Percentiles rank a stretch among this genome's conserved stretches.
phyloP scores from a whole-genome alignment of 768 basidiomycete species.

The Sistotremastrum suecicum region DNA sequence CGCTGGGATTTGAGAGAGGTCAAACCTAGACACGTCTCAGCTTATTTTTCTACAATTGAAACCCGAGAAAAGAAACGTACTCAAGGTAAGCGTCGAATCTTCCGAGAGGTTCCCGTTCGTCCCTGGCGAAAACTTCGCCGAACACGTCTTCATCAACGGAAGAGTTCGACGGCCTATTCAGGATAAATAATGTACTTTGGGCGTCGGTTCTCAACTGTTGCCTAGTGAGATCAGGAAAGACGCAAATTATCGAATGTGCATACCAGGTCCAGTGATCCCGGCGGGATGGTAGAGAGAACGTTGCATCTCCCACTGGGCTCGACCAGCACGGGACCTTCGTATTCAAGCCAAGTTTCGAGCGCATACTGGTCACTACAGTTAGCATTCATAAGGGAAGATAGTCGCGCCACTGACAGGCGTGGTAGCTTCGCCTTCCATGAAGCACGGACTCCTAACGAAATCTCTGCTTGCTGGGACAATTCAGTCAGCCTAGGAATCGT shows the following conservation, averaged over 20 bases:
- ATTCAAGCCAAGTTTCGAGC: conserved; percentile 38
- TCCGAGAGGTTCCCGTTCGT: conserved; percentile 45
- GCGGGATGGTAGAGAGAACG: conserved; percentile 58
- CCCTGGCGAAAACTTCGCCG: conserved; percentile 54
- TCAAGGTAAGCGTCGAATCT: conserved; percentile 64
- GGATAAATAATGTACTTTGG: conserved; percentile 45
- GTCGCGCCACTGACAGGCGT: background rate
- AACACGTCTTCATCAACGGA: conserved; percentile 46
- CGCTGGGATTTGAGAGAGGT: conserved; percentile 22
- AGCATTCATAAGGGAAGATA: conserved; percentile 1
- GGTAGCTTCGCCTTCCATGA: conserved; percentile 32
- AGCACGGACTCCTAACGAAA: conserved; percentile 39
- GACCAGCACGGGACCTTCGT: conserved; percentile 50
- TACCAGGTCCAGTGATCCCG: conserved; percentile 69
- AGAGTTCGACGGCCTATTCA: conserved; percentile 29
- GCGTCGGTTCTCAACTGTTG: conserved; percentile 69
- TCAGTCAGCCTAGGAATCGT: conserved; percentile 2
- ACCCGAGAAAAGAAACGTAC: conserved; percentile 21
- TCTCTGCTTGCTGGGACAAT: conserved; percentile 49
- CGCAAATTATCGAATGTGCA: conserved; percentile 7
- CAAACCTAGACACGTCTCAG: conserved; percentile 27
- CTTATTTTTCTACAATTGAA: too few relatives aligned
- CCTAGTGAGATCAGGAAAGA: background rate
- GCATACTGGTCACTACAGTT: conserved; percentile 29
- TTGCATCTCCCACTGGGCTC: conserved; percentile 71